Evolutionary conservation across 73 alveolate genomes (phyloP).

Genomic region (Tetrahymena thermophila): DNA sequence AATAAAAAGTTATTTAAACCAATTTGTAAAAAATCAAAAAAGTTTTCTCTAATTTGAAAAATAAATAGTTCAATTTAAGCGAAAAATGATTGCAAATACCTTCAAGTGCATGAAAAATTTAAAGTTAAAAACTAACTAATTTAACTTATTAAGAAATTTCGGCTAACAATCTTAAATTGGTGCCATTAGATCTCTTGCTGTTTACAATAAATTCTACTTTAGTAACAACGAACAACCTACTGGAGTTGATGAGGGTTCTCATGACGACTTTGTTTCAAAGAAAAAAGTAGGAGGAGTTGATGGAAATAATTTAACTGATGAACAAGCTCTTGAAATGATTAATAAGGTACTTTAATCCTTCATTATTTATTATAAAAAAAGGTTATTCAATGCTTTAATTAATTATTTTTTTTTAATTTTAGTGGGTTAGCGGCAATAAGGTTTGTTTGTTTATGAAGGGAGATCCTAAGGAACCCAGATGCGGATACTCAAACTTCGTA

Average conservation of each 20-base stretch:
- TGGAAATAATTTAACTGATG: neutral
- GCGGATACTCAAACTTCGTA: conserved; percentile 79
- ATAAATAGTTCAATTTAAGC: neutral
- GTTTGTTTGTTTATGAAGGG: conserved; percentile 88
- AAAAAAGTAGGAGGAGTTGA: neutral
- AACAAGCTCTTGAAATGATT: neutral
- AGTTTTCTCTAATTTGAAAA: neutral
- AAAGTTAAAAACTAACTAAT: neutral
- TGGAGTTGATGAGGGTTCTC: neutral
- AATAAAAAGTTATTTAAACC: neutral
- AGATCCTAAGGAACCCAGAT: conserved; percentile 68
- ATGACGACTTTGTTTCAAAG: neutral
- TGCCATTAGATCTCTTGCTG: neutral
- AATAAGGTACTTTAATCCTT: neutral
- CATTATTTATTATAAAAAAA: neutral
- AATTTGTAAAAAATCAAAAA: neutral
- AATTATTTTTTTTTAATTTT: neutral
- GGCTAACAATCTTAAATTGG: neutral
- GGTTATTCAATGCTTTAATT: neutral
- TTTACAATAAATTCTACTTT: neutral
- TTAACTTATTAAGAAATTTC: neutral
- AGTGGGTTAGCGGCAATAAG: conserved; percentile 34
- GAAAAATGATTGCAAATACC: neutral
- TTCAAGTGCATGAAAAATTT: neutral
- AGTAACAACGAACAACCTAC: neutral